Base-by-base conservation (phyloP, 1,284 basidiomycete species). In the Leccinum colubrinum region DNA sequence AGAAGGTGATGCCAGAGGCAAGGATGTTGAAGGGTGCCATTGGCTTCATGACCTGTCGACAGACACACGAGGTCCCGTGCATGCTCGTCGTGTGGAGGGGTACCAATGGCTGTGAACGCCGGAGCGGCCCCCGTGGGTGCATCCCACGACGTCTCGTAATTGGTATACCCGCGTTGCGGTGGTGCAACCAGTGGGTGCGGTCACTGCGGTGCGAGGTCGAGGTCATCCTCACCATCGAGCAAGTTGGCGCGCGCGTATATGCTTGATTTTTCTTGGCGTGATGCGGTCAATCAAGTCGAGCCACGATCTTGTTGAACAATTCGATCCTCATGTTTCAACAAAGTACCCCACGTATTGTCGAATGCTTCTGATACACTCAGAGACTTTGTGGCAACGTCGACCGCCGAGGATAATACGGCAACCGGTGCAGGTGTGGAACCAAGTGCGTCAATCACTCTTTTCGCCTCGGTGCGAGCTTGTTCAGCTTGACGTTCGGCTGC, bases 191-290 rank as follows among this genome's bases (percentile, higher is more conserved):
- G 17, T 25, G 48, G 48, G 4, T 30, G 30, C 30, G 77, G 67
- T 1, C 30, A 30, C 30, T 30, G 30, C 30, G 12, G 51, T 15
- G 30, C 43, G 27, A 62, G 59, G 39, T 76, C 69, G 60, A 76
- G 71, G 58, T 81, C 76, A 62, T 80, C 81, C 41, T 84, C 84
- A 50, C 78, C 81, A 2, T 77, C 77, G 51, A 83, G 76, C 2
- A 83, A 65, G 22, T 72, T 74, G 0, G 74, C 72, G 14, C 81
- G 74, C 12, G 79, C 30, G 30, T 67, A n/a, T 62, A 76, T 14
- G 75, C 71, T 11, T 75, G 75, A 27, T 72, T 73, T 14, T 75
- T 68, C 37, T 76, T 71, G 37, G 69, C 9, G 67, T 72, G 53
- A 72, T 68, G 2, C 69, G 55, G 5, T 69, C 56, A 35, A 80